Evolutionary conservation across 2,329 filamentous ascomycete species (phyloP).

Genomic region (Scedosporium boydii): DNA sequence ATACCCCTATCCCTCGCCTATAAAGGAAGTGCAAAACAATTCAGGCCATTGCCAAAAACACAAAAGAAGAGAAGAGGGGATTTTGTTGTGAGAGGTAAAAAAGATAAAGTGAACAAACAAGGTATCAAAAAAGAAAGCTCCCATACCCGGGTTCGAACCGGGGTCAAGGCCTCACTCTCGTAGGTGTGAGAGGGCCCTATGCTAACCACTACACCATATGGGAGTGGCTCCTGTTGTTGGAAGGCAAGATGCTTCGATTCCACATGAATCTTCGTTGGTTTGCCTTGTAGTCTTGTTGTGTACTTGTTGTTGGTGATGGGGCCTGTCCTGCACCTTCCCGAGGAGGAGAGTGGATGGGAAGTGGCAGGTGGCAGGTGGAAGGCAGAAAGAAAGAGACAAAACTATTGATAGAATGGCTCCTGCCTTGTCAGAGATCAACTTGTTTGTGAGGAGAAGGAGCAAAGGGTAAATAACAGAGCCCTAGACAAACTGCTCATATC

Average conservation of each 20-base stretch:
- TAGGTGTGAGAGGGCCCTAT: slow-evolving; percentile 3
- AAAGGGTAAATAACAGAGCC: not conserved
- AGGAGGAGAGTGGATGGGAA: too few relatives aligned
- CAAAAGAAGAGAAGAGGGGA: not conserved
- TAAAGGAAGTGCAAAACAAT: too few relatives aligned
- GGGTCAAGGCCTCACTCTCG: slow-evolving; percentile 3
- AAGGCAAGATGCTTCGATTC: not conserved
- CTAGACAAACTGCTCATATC: not conserved
- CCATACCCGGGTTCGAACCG: slow-evolving; percentile 5
- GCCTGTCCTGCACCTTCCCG: not conserved
- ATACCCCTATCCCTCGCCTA: too few relatives aligned
- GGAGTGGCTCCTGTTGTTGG: not conserved
- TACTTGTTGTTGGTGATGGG: not conserved
- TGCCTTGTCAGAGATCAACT: not conserved
- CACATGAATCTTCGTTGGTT: not conserved
- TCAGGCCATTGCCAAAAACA: not conserved
- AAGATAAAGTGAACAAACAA: not conserved
- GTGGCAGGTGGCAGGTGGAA: too few relatives aligned
- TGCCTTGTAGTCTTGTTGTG: not conserved
- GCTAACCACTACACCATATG: slow-evolving; percentile 7
- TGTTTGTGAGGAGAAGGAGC: not conserved
- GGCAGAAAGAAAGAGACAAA: not conserved
- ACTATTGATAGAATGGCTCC: not conserved
- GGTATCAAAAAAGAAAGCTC: not conserved
- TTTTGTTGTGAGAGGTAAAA: not conserved